A percentile compares a stretch with the other conserved stretches of the same genome.
phyloP scores from a whole-genome alignment of 371 early-diverging fungal species.

The Mortierella sp. region DNA sequence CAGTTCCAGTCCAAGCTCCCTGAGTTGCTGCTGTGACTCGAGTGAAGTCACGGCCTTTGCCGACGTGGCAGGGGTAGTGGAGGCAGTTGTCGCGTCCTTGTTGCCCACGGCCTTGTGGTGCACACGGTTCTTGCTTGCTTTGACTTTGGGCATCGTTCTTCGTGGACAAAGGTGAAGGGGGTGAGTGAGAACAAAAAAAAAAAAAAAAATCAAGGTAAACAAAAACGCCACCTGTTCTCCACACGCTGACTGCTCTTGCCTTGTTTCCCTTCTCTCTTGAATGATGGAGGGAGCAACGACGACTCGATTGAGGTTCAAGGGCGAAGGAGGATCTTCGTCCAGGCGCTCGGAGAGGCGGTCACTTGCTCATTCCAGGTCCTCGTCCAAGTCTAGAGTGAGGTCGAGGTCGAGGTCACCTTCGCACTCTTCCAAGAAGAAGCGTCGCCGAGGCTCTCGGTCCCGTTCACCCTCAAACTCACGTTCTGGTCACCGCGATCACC shows the following conservation, averaged over 20 bases:
- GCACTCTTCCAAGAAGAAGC: background rate
- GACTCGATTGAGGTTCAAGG: slow-evolving; percentile 97
- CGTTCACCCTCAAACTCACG: background rate
- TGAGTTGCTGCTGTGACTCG: slow-evolving; percentile 35
- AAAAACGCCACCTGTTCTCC: slow-evolving; percentile 1
- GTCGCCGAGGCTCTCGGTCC: slow-evolving; percentile 10
- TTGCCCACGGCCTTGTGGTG: slow-evolving; percentile 48
- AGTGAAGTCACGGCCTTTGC: background rate
- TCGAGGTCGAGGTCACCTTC: slow-evolving; percentile 8
- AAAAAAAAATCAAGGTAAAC: slow-evolving; percentile 9
- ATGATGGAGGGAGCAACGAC: slow-evolving; percentile 90
- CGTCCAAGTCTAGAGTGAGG: slow-evolving; percentile 21
- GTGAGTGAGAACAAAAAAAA: background rate
- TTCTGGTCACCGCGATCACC: background rate
- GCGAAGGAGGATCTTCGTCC: slow-evolving; percentile 92
- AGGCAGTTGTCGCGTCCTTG: slow-evolving; percentile 16
- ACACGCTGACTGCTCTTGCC: too few species aligned
- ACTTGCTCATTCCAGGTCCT: too few species aligned
- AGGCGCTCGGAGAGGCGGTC: slow-evolving; percentile 57
- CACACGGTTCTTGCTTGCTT: slow-evolving; percentile 51
- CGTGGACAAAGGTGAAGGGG: background rate
- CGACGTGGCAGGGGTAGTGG: slow-evolving; percentile 2
- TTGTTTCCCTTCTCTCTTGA: too few species aligned
- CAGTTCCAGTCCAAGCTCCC: slow-evolving; percentile 39
- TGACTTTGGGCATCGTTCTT: slow-evolving; percentile 58